Conservation (phyloP, 2,329 filamentous ascomycete genomes). For the Cercospora berteroae region DNA sequence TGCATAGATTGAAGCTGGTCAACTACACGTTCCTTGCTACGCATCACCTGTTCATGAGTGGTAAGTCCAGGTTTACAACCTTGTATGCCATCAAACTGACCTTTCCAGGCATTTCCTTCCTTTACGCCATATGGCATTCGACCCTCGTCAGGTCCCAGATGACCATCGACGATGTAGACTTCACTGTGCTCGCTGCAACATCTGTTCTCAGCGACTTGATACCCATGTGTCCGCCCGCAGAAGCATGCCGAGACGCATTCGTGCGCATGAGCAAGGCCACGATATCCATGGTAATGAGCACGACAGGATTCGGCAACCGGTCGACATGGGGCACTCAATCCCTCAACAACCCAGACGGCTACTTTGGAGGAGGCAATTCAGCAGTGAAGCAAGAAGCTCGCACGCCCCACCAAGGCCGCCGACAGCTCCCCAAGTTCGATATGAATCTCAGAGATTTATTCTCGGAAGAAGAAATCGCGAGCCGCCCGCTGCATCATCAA, state of each 20-base stretch:
- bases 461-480: slow-evolving; percentile 43
- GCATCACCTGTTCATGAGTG: slow-evolving; percentile 95
- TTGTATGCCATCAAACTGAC: not conserved
- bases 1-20: slow-evolving; percentile 83
- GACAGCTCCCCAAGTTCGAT: slow-evolving; percentile 54
- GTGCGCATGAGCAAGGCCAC: slow-evolving; percentile 93
- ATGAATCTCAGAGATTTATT: slow-evolving; percentile 56
- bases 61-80: slow-evolving; percentile 47
- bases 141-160: slow-evolving; percentile 80
- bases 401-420: slow-evolving; percentile 8
- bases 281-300: slow-evolving; percentile 88
- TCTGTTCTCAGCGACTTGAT: slow-evolving; percentile 89
- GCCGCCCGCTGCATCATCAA: slow-evolving; percentile 35
- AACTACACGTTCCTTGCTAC: slow-evolving; percentile 96
- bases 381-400: slow-evolving; percentile 5
- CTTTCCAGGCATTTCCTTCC: slow-evolving; percentile 72
- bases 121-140: slow-evolving; percentile 97
- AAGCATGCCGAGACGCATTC: slow-evolving; percentile 92
- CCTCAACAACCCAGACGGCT: slow-evolving; percentile 32
- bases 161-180: slow-evolving; percentile 94
- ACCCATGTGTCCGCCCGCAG: slow-evolving; percentile 90
- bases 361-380: slow-evolving; percentile 23
- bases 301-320: slow-evolving; percentile 63
- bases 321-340: slow-evolving; percentile 34
- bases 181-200: slow-evolving; percentile 87